Percentiles rank a stretch among this genome's conserved stretches.
phyloP scores from a whole-genome alignment of 805 yeast genomes.

The Komagataella kurtzmanii region DNA sequence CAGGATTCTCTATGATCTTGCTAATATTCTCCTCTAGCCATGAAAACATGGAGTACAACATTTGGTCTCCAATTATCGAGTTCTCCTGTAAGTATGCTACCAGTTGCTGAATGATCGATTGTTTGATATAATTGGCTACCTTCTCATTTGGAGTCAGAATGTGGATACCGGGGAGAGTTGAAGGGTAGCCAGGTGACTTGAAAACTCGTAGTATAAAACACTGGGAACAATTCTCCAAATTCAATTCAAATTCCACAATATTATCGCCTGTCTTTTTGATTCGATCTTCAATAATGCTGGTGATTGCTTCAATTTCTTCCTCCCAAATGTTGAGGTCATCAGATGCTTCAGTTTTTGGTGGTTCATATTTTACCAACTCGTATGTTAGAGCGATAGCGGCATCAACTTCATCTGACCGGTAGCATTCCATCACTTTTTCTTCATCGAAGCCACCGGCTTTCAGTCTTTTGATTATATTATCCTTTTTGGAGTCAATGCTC shows the following conservation, averaged over 20 bases:
- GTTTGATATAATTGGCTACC: slow-evolving; percentile 58
- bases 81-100: slow-evolving; percentile 27
- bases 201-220: slow-evolving; percentile 23
- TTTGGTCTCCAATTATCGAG: slow-evolving; percentile 52
- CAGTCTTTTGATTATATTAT: slow-evolving; percentile 44
- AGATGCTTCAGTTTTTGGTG: slow-evolving; percentile 8
- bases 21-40: slow-evolving; percentile 61
- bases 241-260: slow-evolving; percentile 20
- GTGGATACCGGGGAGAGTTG: slow-evolving; percentile 56
- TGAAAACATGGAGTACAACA: slow-evolving; percentile 55
- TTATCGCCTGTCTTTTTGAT: slow-evolving; percentile 17
- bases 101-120: slow-evolving; percentile 37
- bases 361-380: slow-evolving; percentile 13
- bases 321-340: slow-evolving; percentile 33
- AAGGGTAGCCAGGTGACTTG: slow-evolving; percentile 46
- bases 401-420: slow-evolving; percentile 32
- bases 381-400: slow-evolving; percentile 39
- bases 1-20: slow-evolving; percentile 57
- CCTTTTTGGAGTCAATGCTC: slow-evolving; percentile 36
- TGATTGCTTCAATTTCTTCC: slow-evolving; percentile 61
- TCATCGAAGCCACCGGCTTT: slow-evolving; percentile 57
- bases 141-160: slow-evolving; percentile 25
- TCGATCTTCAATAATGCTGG: slow-evolving; percentile 41
- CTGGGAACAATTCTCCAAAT: slow-evolving; percentile 16
- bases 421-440: slow-evolving; percentile 41